These are phyloP conservation scores for Pleurotus citrinopileatus DNA, from an alignment of 768 basidiomycete genomes.

Conservation along the genomic window DNA sequence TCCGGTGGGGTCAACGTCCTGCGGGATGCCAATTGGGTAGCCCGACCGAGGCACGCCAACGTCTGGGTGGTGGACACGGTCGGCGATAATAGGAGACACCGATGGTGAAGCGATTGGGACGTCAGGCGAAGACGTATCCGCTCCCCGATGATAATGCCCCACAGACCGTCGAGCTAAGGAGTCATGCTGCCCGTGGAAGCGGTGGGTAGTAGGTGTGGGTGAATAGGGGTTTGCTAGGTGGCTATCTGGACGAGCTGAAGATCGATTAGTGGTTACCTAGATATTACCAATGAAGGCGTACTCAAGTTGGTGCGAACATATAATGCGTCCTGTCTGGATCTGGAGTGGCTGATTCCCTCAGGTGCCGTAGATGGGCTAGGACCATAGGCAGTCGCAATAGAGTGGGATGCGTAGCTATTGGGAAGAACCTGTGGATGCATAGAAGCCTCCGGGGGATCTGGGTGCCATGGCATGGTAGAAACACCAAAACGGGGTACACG, in stretches of 20 bases:
- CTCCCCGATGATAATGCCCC: neutral
- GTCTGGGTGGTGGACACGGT: neutral
- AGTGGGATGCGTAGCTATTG: neutral
- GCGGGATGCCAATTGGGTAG: neutral
- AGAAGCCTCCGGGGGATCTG: conserved; percentile 7
- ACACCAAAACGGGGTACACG: neutral
- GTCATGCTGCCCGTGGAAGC: neutral
- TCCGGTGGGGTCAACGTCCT: neutral
- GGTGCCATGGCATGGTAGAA: conserved; percentile 3
- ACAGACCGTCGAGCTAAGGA: neutral
- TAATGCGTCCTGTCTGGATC: neutral
- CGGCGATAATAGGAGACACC: neutral
- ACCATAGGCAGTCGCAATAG: neutral
- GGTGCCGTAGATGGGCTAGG: too few relatives aligned
- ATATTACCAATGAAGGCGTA: neutral
- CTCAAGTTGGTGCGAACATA: neutral
- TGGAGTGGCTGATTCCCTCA: neutral
- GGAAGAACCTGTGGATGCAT: neutral
- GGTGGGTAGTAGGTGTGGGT: neutral
- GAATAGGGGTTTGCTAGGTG: neutral
- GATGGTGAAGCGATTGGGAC: neutral
- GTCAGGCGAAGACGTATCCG: neutral
- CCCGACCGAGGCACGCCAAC: neutral
- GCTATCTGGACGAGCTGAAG: neutral
- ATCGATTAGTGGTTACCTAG: neutral